Base-by-base conservation (phyloP, 768 basidiomycete species). In the Neoboletus subvelutipes region DNA sequence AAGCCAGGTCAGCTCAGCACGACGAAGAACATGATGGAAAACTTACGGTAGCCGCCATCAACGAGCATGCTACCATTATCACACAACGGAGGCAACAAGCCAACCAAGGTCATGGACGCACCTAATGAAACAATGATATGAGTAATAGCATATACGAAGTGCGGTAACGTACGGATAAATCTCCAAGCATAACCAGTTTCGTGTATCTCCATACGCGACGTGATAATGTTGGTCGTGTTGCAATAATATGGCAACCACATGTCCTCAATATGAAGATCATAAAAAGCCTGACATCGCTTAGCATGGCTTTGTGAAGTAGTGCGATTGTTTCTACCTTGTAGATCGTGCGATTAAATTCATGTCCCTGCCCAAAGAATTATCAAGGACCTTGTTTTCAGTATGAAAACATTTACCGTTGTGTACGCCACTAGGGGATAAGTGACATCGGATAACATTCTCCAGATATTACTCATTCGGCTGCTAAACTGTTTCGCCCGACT, bases 201-300 rank as follows among this genome's bases (percentile, higher is more conserved):
- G 66, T 99, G 97, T 42, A 98, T 87, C 67, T 98, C 94, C 94
- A 98, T 98, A 10, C 87, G 82, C 10, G 94, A 97, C 45, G 91
- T 92, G 51, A 88, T 94, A 71, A 99, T 97, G 65, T 98, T 98
- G 20, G 97, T 96, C 3, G 96, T 92, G 66, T 98, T 98, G 74
- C 94, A 97, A 75, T 96, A 98, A 76, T 85, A 98, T 5, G 96
- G 97, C 7, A 99, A 78, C 97, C 96, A 98, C 91, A 97, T 96
- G 73, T 97, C 95, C 73, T 94, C 90, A 40, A 93, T 93, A 64
- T 98, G 94, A 41, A 94, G 83, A 71, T 92, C 93, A 64, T 94
- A 96, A 70, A 97, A 96, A 18, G 91, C 85, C 83, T 92, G 61
- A 33, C 60, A 62, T 37, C 29, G 20, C n/a, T 67, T 13, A 64